phyloP scores from a whole-genome alignment of 2,329 filamentous ascomycete species.

The Pseudofabraea citricarpa region DNA sequence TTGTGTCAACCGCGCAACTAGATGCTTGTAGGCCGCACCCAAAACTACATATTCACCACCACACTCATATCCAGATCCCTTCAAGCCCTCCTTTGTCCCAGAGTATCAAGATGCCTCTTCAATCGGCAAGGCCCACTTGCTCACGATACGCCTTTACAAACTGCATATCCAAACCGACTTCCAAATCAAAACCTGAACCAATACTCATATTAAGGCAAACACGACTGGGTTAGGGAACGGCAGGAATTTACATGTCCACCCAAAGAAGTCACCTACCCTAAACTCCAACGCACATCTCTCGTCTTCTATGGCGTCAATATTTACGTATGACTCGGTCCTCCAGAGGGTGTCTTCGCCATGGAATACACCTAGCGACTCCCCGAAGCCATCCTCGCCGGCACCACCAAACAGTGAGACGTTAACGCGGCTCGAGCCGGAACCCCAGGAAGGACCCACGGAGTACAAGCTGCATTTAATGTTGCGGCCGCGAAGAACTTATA shows the following conservation, averaged over 20 bases:
- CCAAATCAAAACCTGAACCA: no score
- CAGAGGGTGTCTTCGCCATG: constrained; percentile 88
- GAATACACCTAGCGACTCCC: constrained; percentile 51
- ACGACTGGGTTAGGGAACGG: no score
- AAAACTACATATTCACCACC: no score
- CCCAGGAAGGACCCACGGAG: constrained; percentile 89
- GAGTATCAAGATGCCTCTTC: constrained; percentile 43
- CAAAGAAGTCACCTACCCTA: no score
- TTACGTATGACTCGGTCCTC: constrained; percentile 88
- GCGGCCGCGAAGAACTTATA: constrained; percentile 70
- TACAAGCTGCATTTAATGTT: constrained; percentile 93
- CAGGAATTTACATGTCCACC: no score
- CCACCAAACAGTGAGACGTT: constrained; percentile 35
- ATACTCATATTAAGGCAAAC: no score
- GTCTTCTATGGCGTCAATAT: constrained; percentile 92
- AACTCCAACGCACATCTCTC: no score
- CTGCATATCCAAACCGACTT: constrained; percentile 41
- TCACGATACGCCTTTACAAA: constrained; percentile 45
- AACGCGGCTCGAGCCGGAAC: constrained; percentile 79
- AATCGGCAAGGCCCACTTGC: constrained; percentile 31
- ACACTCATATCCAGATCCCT: not conserved
- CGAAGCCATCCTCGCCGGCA: constrained; percentile 21
- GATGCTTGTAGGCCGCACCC: no score
- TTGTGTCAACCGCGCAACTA: no score
- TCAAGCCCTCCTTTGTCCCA: not conserved